These are phyloP conservation scores for Aureobasidium vineae DNA, from an alignment of 2,329 filamentous ascomycete genomes.

Conservation along the genomic window DNA sequence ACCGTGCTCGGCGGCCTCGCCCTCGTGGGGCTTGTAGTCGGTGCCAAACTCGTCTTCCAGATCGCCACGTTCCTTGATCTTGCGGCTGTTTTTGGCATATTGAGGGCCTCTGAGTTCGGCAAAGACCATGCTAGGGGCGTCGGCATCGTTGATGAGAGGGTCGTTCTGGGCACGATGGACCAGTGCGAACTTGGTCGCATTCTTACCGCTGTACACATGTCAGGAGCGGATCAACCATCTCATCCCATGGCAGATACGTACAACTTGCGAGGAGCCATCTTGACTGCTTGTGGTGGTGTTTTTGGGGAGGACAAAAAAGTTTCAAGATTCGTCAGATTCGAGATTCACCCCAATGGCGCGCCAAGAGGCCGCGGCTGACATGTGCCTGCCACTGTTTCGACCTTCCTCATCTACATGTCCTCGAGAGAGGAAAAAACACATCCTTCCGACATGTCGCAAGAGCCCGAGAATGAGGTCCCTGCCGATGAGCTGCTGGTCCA, in stretches of 20 bases:
- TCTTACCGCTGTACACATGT: slow-evolving; percentile 60
- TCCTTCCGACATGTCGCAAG: slow-evolving; percentile 24
- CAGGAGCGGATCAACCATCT: neutral
- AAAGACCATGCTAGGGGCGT: slow-evolving; percentile 86
- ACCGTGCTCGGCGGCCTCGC: slow-evolving; percentile 90
- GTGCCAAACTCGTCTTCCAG: slow-evolving; percentile 71
- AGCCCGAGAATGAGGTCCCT: slow-evolving; percentile 10
- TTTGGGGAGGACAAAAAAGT: slow-evolving; percentile 1
- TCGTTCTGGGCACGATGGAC: slow-evolving; percentile 97
- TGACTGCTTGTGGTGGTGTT: slow-evolving; percentile 37
- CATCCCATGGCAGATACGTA: slow-evolving; percentile 44
- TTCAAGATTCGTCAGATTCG: neutral
- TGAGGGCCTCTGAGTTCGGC: slow-evolving; percentile 54
- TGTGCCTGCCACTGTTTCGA: neutral
- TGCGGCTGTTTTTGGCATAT: slow-evolving; percentile 33
- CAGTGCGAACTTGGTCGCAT: slow-evolving; percentile 86
- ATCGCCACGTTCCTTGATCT: slow-evolving; percentile 59
- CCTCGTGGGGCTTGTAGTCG: slow-evolving; percentile 80
- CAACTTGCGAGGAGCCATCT: slow-evolving; percentile 73
- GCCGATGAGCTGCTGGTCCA: slow-evolving; percentile 55
- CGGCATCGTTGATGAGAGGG: slow-evolving; percentile 88
- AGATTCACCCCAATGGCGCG: slow-evolving; percentile 4
- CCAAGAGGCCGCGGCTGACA: slow-evolving; percentile 6
- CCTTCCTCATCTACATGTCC: neutral
- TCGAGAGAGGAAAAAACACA: too few species aligned